These are phyloP conservation scores for Cryptococcus floricola DNA, from an alignment of 1,284 basidiomycete species.

Conservation along the genomic window DNA sequence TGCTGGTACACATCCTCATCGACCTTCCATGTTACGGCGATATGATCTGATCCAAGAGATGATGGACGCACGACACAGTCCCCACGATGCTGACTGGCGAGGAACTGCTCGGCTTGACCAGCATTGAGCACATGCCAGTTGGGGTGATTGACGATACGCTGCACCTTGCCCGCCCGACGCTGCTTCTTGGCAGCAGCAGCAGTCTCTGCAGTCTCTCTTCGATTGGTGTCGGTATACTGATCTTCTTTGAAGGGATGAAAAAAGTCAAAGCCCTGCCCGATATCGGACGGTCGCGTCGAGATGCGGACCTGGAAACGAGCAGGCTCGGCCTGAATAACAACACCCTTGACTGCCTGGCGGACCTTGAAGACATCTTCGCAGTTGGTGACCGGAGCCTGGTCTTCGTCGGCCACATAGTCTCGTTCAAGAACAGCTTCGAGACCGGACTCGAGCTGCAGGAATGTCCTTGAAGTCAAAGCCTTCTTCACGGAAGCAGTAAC, in stretches of 20 bases:
- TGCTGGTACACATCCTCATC: conserved; percentile 96
- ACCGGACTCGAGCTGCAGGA: conserved; percentile 71
- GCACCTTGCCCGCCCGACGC: conserved; percentile 68
- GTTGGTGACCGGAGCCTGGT: conserved; percentile 49
- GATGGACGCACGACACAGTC: conserved; percentile 95
- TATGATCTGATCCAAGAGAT: conserved; percentile 87
- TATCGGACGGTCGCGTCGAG: conserved; percentile 68
- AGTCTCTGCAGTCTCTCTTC: conserved; percentile 64
- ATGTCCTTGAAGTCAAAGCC: conserved; percentile 30
- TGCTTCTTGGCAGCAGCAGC: conserved; percentile 77
- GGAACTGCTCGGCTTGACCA: conserved; percentile 79
- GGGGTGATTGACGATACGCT: conserved; percentile 93
- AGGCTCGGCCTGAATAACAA: conserved; percentile 70
- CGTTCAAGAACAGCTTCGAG: conserved; percentile 77
- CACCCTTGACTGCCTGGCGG: conserved; percentile 74
- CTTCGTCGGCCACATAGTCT: conserved; percentile 59
- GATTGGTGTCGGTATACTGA: conserved; percentile 33
- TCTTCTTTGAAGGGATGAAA: conserved; percentile 40
- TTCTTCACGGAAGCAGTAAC: conserved; percentile 67
- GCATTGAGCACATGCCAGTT: conserved; percentile 97
- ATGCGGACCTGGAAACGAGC: conserved; percentile 68
- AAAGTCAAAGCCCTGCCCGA: conserved; percentile 50
- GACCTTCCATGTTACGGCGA: conserved; percentile 99
- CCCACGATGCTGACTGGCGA: conserved; percentile 86
- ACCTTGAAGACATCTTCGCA: conserved; percentile 58